Conservation (phyloP, 345 rosid genomes). For the Toxicodendron radicans region DNA sequence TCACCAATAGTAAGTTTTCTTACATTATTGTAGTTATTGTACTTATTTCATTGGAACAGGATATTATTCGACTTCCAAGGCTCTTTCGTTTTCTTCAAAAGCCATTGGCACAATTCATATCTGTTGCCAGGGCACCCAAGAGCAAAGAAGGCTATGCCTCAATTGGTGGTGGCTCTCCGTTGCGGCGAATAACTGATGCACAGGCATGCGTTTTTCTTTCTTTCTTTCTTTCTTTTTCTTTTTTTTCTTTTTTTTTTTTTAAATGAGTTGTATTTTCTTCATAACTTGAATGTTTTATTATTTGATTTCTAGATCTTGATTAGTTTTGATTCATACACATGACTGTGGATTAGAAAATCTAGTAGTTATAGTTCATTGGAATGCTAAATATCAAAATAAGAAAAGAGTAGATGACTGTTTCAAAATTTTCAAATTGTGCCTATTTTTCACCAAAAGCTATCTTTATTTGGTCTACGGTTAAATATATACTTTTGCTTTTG, state of each 20-base stretch:
- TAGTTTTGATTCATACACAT: neutral
- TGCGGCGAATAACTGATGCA: constrained; percentile 87
- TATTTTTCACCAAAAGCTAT: neutral
- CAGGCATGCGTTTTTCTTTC: constrained; percentile 57
- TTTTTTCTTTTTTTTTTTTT: neutral
- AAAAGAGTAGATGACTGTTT: neutral
- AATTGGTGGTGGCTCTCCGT: constrained; percentile 97
- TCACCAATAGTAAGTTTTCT: neutral
- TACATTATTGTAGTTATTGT: neutral
- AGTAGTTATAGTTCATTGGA: constrained; percentile 1
- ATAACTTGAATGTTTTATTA: neutral
- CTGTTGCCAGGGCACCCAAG: constrained; percentile 87
- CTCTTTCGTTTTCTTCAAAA: constrained; percentile 86
- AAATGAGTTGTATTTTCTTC: neutral
- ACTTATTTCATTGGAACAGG: constrained; percentile 44
- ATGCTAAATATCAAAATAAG: neutral
- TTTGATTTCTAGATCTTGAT: neutral
- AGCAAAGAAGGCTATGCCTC: constrained; percentile 99
- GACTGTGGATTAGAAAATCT: neutral
- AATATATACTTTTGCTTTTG: no score
- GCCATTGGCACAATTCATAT: constrained; percentile 94
- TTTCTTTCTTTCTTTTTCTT: no score
- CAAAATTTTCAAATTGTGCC: neutral
- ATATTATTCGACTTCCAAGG: constrained; percentile 87
- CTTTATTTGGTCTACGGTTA: no score